phyloP scores from a whole-genome alignment of 192 early-diverging fungal genomes.

The Linnemannia schmuckeri region DNA sequence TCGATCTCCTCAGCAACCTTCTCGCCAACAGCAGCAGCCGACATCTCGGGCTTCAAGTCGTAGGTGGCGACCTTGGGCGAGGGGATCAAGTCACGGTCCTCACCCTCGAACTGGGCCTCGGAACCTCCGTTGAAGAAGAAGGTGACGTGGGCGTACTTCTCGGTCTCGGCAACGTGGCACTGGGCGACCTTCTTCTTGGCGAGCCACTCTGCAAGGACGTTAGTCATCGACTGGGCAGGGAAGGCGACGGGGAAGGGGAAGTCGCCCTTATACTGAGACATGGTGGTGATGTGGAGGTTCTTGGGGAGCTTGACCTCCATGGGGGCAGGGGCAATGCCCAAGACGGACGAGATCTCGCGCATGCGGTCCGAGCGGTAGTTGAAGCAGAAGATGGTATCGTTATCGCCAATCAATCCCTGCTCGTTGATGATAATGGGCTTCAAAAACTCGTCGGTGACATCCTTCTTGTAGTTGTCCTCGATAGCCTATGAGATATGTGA shows the following conservation, averaged over 20 bases:
- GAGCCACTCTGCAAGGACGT: constrained; percentile 98
- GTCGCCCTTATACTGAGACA: constrained; percentile 98
- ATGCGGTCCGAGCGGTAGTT: constrained; percentile 99
- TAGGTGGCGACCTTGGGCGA: constrained; percentile 98
- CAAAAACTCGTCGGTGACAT: constrained; percentile 99
- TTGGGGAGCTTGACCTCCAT: constrained; percentile 87
- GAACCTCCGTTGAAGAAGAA: constrained; percentile 99
- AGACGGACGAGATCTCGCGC: constrained; percentile 90
- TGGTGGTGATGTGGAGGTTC: constrained; percentile 88
- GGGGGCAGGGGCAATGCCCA: constrained; percentile 89
- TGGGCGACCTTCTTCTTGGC: constrained; percentile 89
- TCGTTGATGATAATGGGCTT: constrained; percentile 95
- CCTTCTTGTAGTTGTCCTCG: constrained; percentile 86
- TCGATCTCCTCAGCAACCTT: constrained; percentile 89
- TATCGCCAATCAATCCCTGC: constrained; percentile 84
- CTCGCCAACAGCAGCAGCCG: constrained; percentile 87
- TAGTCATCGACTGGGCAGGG: constrained; percentile 97
- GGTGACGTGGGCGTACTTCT: constrained; percentile 99
- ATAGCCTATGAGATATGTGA: constrained; percentile 64
- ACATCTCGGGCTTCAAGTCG: constrained; percentile 97
- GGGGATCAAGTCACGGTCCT: constrained; percentile 91
- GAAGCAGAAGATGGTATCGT: constrained; percentile 97
- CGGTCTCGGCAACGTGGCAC: constrained; percentile 98
- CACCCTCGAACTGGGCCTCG: constrained; percentile 89
- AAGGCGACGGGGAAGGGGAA: constrained; percentile 97